Base-by-base conservation (phyloP, 73 alveolate genomes). In the Symbiodinium natans region DNA sequence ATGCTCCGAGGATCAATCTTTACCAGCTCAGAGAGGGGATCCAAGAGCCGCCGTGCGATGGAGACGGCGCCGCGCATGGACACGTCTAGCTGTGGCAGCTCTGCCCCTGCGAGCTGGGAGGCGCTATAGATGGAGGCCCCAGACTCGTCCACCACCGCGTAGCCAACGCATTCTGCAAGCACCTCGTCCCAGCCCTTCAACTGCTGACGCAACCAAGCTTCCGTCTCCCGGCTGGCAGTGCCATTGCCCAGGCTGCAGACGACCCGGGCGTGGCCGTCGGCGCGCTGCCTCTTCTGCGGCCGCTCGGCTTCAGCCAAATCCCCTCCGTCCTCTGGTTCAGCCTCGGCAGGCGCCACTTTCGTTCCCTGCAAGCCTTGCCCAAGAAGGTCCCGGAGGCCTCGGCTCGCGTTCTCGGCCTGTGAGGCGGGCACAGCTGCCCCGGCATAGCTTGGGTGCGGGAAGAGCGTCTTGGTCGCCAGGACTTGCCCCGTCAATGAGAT, bases 111-210 rank as follows among this genome's bases (percentile, higher is more conserved):
- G 34, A 92, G 77, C 1, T 68, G 43, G 3, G 98, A 92, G n/a
- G 98, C 98, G 83, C 92, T 75, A 54, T 92, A 92, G 40, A 92
- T 83, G 8, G 98, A 92, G 71, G 98, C 98, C 13, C 98, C 98
- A 34, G 92, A 83, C 73, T 92, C 98, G 40, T 92, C 98, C 52
- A 92, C 98, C n/a, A 92, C 63, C 46, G 84, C 83, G 40, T 92
- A 92, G 48, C 97, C 97, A 7, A 36, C 84, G 25, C 84, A 29
- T 41, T 54, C 77, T 31, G 46, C 80, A 39, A 15, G 46, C 74
- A 25, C 80, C 41, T 9, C 84, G 34, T 31, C 1, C 43, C 33
- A n/a, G n/a, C n/a, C 40, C 9, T 40, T 38, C 31, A 92, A 48
- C 75, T 75, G 84, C 83, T 77, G 56, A 39, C 98, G 82, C 41